Percentiles rank a stretch among this genome's conserved stretches.
Evolutionary conservation across 768 basidiomycete species (phyloP).

Genomic region (Fistulinella prunicolor): DNA sequence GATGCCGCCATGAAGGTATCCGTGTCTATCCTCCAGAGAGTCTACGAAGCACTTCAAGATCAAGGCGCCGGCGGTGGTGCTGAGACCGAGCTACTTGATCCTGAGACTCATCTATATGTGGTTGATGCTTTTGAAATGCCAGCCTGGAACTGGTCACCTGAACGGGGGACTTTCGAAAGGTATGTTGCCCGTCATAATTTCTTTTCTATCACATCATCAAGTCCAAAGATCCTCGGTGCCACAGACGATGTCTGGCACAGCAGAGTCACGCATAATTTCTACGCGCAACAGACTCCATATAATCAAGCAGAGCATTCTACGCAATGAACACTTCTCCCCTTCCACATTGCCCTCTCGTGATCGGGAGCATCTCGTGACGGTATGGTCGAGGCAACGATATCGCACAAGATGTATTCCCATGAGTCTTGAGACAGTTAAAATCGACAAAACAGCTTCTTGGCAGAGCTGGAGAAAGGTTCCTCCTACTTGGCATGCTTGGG

Average conservation of each 20-base stretch:
- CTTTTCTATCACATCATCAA: slow-evolving; percentile 8
- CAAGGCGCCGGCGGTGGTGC: slow-evolving; percentile 45
- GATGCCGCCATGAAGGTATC: slow-evolving; percentile 86
- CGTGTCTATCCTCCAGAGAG: slow-evolving; percentile 59
- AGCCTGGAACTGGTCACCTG: slow-evolving; percentile 83
- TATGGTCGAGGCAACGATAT: slow-evolving; percentile 35
- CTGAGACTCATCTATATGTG: slow-evolving; percentile 77
- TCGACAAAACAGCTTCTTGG: slow-evolving; percentile 97
- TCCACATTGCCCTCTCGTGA: slow-evolving; percentile 90
- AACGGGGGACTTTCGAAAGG: slow-evolving; percentile 88
- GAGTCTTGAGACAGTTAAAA: slow-evolving; percentile 56
- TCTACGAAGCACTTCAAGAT: slow-evolving; percentile 72
- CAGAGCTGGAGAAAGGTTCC: slow-evolving; percentile 82
- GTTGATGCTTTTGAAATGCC: slow-evolving; percentile 97
- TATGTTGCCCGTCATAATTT: slow-evolving; percentile 32
- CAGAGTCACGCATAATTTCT: slow-evolving; percentile 77
- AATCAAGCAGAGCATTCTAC: slow-evolving; percentile 87
- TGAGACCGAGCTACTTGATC: slow-evolving; percentile 68
- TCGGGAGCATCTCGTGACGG: slow-evolving; percentile 84
- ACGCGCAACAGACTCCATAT: slow-evolving; percentile 85
- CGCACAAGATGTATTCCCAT: slow-evolving; percentile 16
- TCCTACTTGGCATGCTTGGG: slow-evolving; percentile 90
- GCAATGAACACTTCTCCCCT: slow-evolving; percentile 98
- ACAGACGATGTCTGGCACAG: slow-evolving; percentile 74
- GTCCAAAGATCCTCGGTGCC: slow-evolving; percentile 42